Evolutionary conservation across 176 grass and related monocot species (phyloP), one percentile per base, ranked within the genome.

Genomic region (Aegilops umbellulata): DNA sequence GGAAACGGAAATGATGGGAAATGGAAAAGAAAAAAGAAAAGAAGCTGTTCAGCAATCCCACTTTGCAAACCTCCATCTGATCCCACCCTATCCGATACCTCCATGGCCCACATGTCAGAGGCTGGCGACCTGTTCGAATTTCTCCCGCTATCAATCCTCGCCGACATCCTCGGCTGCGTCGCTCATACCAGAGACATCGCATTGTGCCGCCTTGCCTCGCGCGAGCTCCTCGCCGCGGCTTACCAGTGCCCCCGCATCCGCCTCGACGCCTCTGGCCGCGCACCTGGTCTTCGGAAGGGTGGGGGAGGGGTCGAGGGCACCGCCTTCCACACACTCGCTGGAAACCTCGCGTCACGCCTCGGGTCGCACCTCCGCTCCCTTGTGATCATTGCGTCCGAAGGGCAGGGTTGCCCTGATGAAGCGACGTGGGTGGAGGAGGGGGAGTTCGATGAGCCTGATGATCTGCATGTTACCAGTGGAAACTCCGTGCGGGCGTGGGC

Each of bases 181-280:
- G 78, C 74, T 51, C 88, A 94, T 82, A 79, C 84, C 49, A 49
- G 58, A 39, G 89, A 92, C 76, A 60, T 97, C 60, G 85, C 85
- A 14, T 16, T 79, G 11, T 97, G 82, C 88, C 90, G 95, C 64
- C 92, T 97, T 47, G 76, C 88, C 65, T 97, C 77, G 41, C 85
- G 90, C 4, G 51, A 69, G 1, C 87, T 92, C 42, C 85, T 83
- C 23, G 67, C 60, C 29, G 84, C 79, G 17, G 78, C 79, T 39
- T 71, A 82, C 79, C 31, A 53, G 64, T 88, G 84, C 55, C 78
- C 92, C 10, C 80, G 86, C 74, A 84, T 86, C 35, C 69, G 68
- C 76, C 70, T 85, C 46, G 25, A 73, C 44, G 77, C 60, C 25
- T 86, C 86, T 46, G 60, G 61, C 68, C 44, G 42, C 27, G 75